A percentile compares a stretch with the other conserved stretches of the same genome.
Conservation (phyloP, 495 filamentous ascomycete genomes). For the Hypomontagnella submonticulosa region DNA sequence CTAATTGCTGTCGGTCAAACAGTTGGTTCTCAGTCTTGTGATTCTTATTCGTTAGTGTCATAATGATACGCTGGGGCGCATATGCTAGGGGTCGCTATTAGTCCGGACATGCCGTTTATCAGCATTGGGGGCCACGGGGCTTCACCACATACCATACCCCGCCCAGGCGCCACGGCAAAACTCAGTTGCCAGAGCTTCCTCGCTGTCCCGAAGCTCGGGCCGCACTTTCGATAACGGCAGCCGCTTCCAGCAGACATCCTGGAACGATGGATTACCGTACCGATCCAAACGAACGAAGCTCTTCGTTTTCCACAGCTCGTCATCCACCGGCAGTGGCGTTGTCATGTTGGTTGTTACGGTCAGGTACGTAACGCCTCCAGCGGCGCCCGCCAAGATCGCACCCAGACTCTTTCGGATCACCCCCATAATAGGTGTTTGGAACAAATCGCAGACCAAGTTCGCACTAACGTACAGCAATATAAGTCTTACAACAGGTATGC, state of each 20-base stretch:
- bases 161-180: conserved; percentile 74
- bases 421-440: conserved; percentile 51
- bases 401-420: conserved; percentile 50
- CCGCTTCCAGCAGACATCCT: conserved; percentile 69
- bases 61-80: conserved; percentile 67
- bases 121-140: background rate
- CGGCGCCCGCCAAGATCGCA: conserved; percentile 51
- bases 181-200: conserved; percentile 66
- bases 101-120: background rate
- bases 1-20: conserved; percentile 67
- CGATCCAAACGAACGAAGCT: conserved; percentile 67
- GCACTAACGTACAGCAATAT: background rate
- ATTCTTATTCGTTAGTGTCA: conserved; percentile 67
- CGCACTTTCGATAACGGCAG: conserved; percentile 70
- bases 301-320: conserved; percentile 67
- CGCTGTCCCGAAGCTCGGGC: conserved; percentile 68
- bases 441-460: background rate
- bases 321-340: conserved; percentile 61
- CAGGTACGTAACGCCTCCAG: conserved; percentile 49
- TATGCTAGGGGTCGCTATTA: conserved; percentile 60
- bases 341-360: conserved; percentile 49
- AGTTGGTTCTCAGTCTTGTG: conserved; percentile 69
- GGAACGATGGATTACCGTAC: conserved; percentile 65
- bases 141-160: conserved; percentile 64
- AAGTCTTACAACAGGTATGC: background rate